Base-by-base conservation (phyloP, 2,329 filamentous ascomycete species). In the Fusarium sacchari region DNA sequence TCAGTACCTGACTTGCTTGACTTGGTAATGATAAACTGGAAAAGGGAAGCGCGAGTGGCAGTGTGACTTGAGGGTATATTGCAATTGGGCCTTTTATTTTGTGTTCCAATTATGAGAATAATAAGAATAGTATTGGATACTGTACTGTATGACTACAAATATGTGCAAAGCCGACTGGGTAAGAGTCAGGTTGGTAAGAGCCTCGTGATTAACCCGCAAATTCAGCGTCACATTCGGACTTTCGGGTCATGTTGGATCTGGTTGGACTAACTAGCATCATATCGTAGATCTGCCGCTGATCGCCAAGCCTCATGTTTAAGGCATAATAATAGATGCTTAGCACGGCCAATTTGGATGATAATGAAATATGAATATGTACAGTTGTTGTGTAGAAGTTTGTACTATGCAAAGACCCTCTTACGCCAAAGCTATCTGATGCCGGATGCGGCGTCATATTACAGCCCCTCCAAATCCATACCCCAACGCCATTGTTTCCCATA, bases 271-370 rank as follows among this genome's bases (percentile, higher is more conserved):
- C 57, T 30, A 55, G 42, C 55, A 60, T 58, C n/a, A 20, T 37
- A 65, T 74, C 67, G 63, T 72, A 74, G 71, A 74, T 74, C 71
- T 74, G 52, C 67, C 52, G 46, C 47, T 60, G 43, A 72, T 62
- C 60, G 46, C 42, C 64, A 56, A 59, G 61, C 61, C 46, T 72
- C 61, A 69, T 50, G 56, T 28, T 61, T 53, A 61, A 15, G 40
- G 28, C 28, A 47, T 32, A 13, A 24, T 36, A 11, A 50, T 47
- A 32, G 6, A 34, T 40, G 24, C 10, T 17, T 50, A 34, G 30
- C 34, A 58, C 34, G 43, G 32, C 26, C 24, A 30, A 50, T 30
- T 53, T 22, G 24, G n/a, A 26, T 60, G 37, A 46, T 26, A 56
- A 34, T 18, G 46, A 50, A 44, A 43, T 15, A 24, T 28, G 58